phyloP scores from a whole-genome alignment of 257 asterid species.

The Eucommia ulmoides region DNA sequence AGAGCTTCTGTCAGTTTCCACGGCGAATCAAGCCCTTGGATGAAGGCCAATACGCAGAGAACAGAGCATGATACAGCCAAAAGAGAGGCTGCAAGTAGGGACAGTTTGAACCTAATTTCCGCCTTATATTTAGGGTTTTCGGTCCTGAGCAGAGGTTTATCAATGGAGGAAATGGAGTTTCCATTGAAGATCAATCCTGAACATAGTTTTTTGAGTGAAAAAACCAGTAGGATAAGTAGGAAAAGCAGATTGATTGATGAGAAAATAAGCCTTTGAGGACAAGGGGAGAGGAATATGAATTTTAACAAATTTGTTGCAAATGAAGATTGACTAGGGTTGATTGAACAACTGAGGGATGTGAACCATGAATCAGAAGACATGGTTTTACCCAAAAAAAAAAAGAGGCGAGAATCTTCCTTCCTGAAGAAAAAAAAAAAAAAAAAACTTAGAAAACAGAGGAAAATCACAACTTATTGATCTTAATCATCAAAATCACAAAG shows the following conservation, averaged over 20 bases:
- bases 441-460: not conserved
- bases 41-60: constrained; percentile 22
- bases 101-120: constrained; percentile 25
- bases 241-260: constrained; percentile 27
- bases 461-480: not conserved
- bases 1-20: constrained; percentile 31
- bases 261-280: constrained; percentile 36
- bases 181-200: constrained; percentile 11
- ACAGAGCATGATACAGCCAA: constrained; percentile 25
- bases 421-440: not conserved
- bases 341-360: constrained; percentile 30
- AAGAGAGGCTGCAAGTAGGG: constrained; percentile 20
- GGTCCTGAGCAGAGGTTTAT: constrained; percentile 32
- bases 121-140: constrained; percentile 18
- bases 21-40: constrained; percentile 16
- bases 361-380: constrained; percentile 31
- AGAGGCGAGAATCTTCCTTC: not conserved
- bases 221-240: constrained; percentile 15
- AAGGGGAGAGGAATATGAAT: constrained; percentile 41
- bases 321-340: constrained; percentile 20
- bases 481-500: too few relatives aligned
- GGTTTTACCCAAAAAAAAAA: constrained; percentile 3
- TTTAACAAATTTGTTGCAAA: constrained; percentile 17
- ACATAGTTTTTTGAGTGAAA: constrained; percentile 18
- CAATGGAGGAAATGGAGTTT: constrained; percentile 12